Evolutionary conservation across 1,284 basidiomycete genomes (phyloP).

Genomic region (Marasmius fiardii): DNA sequence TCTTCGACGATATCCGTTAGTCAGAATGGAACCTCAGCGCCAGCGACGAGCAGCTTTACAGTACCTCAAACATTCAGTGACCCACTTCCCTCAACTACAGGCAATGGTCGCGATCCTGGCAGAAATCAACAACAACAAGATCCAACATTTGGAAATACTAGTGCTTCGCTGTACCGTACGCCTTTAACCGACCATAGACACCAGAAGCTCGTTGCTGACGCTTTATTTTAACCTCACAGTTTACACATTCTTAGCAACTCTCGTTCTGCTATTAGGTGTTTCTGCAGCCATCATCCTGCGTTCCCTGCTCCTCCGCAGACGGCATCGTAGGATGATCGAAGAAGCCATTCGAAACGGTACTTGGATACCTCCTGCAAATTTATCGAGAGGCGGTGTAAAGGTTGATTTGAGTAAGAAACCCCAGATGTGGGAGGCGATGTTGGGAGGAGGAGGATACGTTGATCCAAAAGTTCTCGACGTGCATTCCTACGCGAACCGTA

Average conservation of each 20-base stretch:
- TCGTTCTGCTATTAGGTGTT: constrained; percentile 9
- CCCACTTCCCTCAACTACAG: too few species aligned
- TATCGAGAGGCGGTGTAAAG: neutral
- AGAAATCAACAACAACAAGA: too few species aligned
- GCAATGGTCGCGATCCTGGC: too few species aligned
- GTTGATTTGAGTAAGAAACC: constrained; percentile 9
- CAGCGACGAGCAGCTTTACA: too few species aligned
- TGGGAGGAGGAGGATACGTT: neutral
- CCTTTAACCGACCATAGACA: too few species aligned
- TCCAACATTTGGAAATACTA: too few species aligned
- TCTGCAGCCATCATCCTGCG: constrained; percentile 11
- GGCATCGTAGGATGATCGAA: constrained; percentile 10
- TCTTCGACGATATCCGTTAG: too few species aligned
- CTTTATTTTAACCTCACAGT: neutral
- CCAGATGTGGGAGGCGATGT: constrained; percentile 8
- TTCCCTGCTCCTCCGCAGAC: constrained; percentile 8
- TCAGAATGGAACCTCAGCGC: too few species aligned
- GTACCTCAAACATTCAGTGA: too few species aligned
- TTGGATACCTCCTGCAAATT: constrained; percentile 3
- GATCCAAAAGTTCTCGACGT: neutral
- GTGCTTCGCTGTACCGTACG: too few species aligned
- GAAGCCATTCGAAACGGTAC: constrained; percentile 12
- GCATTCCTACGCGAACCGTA: neutral
- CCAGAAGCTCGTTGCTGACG: too few species aligned
- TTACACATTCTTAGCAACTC: constrained; percentile 4